These are phyloP conservation scores for Vigna reflexopilosa DNA, from an alignment of 306 rosid genomes.

Conservation along the genomic window DNA sequence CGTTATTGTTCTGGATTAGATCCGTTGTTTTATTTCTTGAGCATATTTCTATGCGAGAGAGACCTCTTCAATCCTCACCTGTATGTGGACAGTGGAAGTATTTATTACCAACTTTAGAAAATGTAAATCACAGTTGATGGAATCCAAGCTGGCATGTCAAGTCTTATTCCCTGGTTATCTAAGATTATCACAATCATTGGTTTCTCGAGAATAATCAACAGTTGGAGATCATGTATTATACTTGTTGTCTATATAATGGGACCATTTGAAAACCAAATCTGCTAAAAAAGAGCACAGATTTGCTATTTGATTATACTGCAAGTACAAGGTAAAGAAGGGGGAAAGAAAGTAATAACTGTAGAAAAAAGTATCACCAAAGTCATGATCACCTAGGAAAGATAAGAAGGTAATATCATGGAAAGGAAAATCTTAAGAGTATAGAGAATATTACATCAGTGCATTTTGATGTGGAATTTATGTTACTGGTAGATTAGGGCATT, in stretches of 20 bases:
- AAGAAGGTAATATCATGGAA: conserved; percentile 1
- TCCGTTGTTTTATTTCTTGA: conserved; percentile 35
- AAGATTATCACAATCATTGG: conserved; percentile 37
- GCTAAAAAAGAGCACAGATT: conserved; percentile 29
- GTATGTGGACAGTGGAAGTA: conserved; percentile 24
- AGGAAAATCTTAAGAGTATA: background rate
- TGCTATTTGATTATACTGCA: conserved; percentile 32
- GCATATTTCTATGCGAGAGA: conserved; percentile 40
- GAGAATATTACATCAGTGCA: conserved; percentile 11
- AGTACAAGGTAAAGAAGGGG: conserved; percentile 25
- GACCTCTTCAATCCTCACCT: conserved; percentile 36
- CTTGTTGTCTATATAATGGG: conserved; percentile 42
- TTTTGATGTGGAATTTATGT: conserved; percentile 20
- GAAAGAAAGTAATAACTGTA: conserved; percentile 1
- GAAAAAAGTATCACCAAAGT: conserved; percentile 32
- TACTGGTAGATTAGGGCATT: conserved; percentile 33
- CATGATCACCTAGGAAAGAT: conserved; percentile 34
- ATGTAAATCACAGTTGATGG: conserved; percentile 44
- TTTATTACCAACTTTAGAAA: conserved; percentile 32
- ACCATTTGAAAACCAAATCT: conserved; percentile 31
- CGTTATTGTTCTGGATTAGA: conserved; percentile 32
- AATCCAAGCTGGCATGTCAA: conserved; percentile 49
- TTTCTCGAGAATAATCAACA: conserved; percentile 37
- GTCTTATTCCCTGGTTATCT: conserved; percentile 41
- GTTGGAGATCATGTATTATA: conserved; percentile 38